phyloP scores from a whole-genome alignment of 2,329 filamentous ascomycete species.

The Dothideomycetidae sp. region DNA sequence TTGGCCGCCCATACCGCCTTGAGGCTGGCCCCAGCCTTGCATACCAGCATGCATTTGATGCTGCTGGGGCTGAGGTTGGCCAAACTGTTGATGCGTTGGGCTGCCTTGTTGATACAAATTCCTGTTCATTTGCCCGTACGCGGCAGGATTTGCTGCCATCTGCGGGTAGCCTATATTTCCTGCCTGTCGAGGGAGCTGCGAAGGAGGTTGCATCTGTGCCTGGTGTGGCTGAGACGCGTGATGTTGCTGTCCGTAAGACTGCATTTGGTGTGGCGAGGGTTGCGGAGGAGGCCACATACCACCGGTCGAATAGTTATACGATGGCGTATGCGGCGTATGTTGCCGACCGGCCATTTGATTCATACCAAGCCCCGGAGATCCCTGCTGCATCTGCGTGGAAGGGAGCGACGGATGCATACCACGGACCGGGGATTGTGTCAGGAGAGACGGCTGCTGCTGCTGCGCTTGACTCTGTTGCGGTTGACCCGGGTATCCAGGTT shows the following conservation, averaged over 20 bases:
- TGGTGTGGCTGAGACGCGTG: constrained; percentile 33
- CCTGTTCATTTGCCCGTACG: constrained; percentile 33
- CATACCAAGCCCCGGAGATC: constrained; percentile 44
- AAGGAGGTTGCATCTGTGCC: constrained; percentile 35
- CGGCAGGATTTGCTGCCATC: constrained; percentile 27
- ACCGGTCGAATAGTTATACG: constrained; percentile 30
- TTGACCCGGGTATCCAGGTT: constrained; percentile 6
- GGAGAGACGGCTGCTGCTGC: constrained; percentile 7
- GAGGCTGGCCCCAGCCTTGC: constrained; percentile 36
- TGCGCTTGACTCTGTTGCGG: constrained; percentile 8
- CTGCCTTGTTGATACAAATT: constrained; percentile 36
- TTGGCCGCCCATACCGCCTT: constrained; percentile 25
- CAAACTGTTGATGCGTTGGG: constrained; percentile 29
- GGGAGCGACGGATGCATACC: constrained; percentile 48
- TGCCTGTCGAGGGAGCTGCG: constrained; percentile 32
- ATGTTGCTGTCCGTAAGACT: constrained; percentile 27
- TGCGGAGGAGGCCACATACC: constrained; percentile 38
- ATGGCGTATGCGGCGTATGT: constrained; percentile 33
- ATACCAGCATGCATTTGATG: constrained; percentile 37
- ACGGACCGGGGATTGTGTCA: constrained; percentile 53
- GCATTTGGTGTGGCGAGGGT: constrained; percentile 26
- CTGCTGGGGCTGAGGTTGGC: constrained; percentile 22
- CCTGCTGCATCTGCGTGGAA: constrained; percentile 44
- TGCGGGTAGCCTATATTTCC: constrained; percentile 31
- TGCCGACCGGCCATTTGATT: constrained; percentile 23